phyloP scores from a whole-genome alignment of 495 filamentous ascomycete genomes.

The Jackrogersella multiformis region DNA sequence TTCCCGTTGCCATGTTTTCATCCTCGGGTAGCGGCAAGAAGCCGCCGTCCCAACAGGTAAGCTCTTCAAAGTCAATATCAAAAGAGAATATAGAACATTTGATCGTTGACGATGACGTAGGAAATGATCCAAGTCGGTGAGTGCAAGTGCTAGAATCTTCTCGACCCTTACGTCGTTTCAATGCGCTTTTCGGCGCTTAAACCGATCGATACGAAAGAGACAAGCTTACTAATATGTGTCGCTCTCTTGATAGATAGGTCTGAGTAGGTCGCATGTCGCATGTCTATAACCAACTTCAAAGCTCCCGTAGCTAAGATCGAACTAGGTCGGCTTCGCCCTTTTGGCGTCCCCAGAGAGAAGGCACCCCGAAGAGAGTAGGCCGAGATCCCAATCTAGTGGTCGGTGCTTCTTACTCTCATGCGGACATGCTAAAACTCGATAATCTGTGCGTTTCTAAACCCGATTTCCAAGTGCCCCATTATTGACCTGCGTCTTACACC shows the following conservation, averaged over 20 bases:
- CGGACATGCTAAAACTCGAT: slow-evolving; percentile 90
- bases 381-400: slow-evolving; percentile 82
- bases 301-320: slow-evolving; percentile 19
- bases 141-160: slow-evolving; percentile 40
- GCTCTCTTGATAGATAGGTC: slow-evolving; percentile 61
- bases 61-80: slow-evolving; percentile 38
- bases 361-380: slow-evolving; percentile 61
- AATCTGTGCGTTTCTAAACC: slow-evolving; percentile 60
- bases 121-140: slow-evolving; percentile 99
- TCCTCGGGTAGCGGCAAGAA: slow-evolving; percentile 71
- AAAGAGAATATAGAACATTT: background rate
- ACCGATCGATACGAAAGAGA: slow-evolving; percentile 19
- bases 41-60: slow-evolving; percentile 72
- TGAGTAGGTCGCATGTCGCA: slow-evolving; percentile 62
- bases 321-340: slow-evolving; percentile 84
- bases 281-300: background rate
- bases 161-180: background rate
- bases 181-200: slow-evolving; percentile 30
- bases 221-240: slow-evolving; percentile 32
- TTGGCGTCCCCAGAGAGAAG: slow-evolving; percentile 74
- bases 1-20: slow-evolving; percentile 60
- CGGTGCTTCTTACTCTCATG: slow-evolving; percentile 95
- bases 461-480: slow-evolving; percentile 23
- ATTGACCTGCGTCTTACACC: slow-evolving; percentile 32
- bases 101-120: slow-evolving; percentile 60